A percentile compares a stretch with the other conserved stretches of the same genome.
phyloP scores from a whole-genome alignment of 441 rosid species.

The Dalechampia spathulata region DNA sequence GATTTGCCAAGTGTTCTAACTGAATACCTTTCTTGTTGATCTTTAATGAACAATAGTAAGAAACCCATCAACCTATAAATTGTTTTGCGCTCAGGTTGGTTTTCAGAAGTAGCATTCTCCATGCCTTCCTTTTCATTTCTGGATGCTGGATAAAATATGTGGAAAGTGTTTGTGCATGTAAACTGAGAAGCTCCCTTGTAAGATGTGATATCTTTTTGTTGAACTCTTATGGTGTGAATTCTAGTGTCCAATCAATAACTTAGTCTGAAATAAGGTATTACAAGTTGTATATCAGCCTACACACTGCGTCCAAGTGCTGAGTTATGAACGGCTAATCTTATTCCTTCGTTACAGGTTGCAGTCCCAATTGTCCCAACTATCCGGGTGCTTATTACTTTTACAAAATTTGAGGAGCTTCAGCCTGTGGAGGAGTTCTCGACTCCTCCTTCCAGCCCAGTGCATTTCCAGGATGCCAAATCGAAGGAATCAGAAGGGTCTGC shows the following conservation, averaged over 20 bases:
- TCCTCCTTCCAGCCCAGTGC: constrained; percentile 86
- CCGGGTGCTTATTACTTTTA: constrained; percentile 84
- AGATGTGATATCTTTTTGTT: no score
- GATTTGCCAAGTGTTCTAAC: no score
- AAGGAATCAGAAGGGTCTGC: constrained; percentile 63
- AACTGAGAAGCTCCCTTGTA: no score
- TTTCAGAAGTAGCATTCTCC: no score
- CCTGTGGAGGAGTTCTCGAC: constrained; percentile 79
- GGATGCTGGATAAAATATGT: no score
- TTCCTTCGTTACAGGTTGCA: constrained; percentile 67
- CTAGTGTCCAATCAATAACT: no score
- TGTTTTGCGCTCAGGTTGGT: not conserved
- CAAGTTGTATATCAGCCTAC: no score
- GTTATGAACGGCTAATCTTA: not conserved
- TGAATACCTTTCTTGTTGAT: not conserved
- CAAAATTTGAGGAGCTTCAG: constrained; percentile 94
- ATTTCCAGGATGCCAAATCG: constrained; percentile 83
- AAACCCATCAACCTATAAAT: not conserved
- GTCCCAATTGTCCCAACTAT: constrained; percentile 94
- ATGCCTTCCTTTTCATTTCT: no score
- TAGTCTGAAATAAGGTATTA: no score
- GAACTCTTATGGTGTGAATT: no score
- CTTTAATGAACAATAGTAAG: not conserved
- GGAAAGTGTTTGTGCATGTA: no score
- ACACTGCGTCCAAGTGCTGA: no score